Evolutionary conservation across 2,329 filamentous ascomycete species (phyloP), one percentile per base, ranked within the genome.

Genomic region (Didymella lethalis): DNA sequence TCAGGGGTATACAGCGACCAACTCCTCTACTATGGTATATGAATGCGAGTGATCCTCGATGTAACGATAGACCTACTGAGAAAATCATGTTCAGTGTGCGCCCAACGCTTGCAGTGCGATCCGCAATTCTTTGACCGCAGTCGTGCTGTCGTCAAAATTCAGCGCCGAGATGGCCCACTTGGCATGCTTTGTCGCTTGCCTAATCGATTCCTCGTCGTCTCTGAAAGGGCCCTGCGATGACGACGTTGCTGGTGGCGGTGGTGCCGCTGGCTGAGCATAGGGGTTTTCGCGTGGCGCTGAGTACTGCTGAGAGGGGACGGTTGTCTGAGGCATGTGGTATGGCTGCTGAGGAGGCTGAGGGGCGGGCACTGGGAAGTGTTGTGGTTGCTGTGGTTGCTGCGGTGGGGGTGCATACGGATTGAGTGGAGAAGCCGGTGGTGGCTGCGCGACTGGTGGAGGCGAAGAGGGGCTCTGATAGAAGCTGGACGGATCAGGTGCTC

Each of bases 101-200:
- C 92, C 92, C 48, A 97, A 79, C 18, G 83, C 79, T 55, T 85
- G 81, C 62, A 99, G 79, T 3, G 95, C 95, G 59, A 86, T 87
- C 51, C 86, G 86, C 62, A 99, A 77, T 73, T 99, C 93, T 70
- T 89, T 88, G 4, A 98, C 88, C 0, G 95, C 95, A 0, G 95
- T 99, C 1, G 89, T 84, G 1, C 96, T 90, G 75, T 99, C 95
- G 67, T 99, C 95, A 77, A 99, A 99, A 70, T 97, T 97, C 47
- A 99, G 80, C 0, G 95, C 95, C 11, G 93, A 97, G 41, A 98
- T 96, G 0, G 95, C 95, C 92, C 92, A 99, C 70, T 92, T 93
- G 2, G 94, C 93, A 79, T 98, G 95, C 75, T 98, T 99, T 76
- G 97, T 93, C 4, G 95, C 94, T 68, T 88, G 85, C 34, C 86